Percentiles rank a stretch among this genome's conserved stretches.
Evolutionary conservation across 352 stramenopile genomes (phyloP).

Genomic region (Phytophthora gonapodyides): DNA sequence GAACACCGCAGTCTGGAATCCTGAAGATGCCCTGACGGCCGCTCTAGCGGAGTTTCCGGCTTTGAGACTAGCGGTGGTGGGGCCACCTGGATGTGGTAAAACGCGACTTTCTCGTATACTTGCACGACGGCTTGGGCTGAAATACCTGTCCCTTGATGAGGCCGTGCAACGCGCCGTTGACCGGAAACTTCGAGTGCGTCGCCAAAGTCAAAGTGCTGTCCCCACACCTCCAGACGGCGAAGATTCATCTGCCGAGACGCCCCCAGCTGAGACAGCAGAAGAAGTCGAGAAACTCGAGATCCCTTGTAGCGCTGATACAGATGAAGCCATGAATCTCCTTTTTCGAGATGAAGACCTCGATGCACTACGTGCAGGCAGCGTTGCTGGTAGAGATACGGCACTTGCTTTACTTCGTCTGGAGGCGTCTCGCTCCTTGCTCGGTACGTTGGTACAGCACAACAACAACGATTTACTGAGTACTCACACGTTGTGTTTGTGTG

Average conservation of each 20-base stretch:
- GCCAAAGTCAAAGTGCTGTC: not conserved
- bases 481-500: conserved; percentile 13
- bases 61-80: conserved; percentile 57
- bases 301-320: conserved; percentile 5
- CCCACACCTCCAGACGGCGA: conserved; percentile 7
- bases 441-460: conserved; percentile 13
- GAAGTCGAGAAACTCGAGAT: conserved; percentile 9
- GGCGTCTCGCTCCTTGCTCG: conserved; percentile 41
- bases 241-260: conserved; percentile 8
- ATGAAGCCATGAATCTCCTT: conserved; percentile 30
- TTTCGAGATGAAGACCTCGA: conserved; percentile 49
- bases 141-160: conserved; percentile 50
- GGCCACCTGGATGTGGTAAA: conserved; percentile 59
- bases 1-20: conserved; percentile 39
- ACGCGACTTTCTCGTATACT: conserved; percentile 54
- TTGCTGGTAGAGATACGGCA: conserved; percentile 33
- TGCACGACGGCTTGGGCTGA: conserved; percentile 46
- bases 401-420: conserved; percentile 48
- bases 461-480: not conserved
- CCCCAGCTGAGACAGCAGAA: conserved; percentile 10
- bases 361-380: conserved; percentile 37
- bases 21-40: conserved; percentile 42
- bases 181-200: conserved; percentile 29
- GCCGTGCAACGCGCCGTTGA: conserved; percentile 50
- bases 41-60: conserved; percentile 51